Conservation (phyloP, 306 rosid genomes). For the Cercis canadensis region DNA sequence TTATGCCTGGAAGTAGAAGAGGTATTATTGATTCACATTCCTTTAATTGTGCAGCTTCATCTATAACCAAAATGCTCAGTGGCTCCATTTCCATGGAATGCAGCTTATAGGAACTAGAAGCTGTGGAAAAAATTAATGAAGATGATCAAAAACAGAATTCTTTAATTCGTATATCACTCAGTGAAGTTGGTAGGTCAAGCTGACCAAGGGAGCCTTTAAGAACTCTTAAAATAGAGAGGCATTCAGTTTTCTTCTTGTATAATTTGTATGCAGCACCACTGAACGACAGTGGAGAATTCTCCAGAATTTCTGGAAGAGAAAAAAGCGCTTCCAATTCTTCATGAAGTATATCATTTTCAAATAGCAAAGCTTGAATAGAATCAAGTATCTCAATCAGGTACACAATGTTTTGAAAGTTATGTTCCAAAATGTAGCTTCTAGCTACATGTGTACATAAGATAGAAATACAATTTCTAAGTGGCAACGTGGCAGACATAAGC, state of each 20-base stretch:
- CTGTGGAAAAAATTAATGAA: constrained; percentile 64
- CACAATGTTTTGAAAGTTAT: constrained; percentile 31
- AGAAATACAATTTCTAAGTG: constrained; percentile 40
- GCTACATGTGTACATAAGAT: constrained; percentile 56
- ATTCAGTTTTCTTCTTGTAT: constrained; percentile 40
- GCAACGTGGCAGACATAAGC: constrained; percentile 17
- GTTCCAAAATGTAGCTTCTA: constrained; percentile 29
- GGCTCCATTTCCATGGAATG: constrained; percentile 47
- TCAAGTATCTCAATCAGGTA: constrained; percentile 36
- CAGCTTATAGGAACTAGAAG: constrained; percentile 59
- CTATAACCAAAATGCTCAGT: constrained; percentile 58
- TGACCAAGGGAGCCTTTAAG: constrained; percentile 41
- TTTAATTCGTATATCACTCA: neutral
- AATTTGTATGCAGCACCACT: neutral
- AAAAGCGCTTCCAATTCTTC: constrained; percentile 43
- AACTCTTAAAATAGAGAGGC: constrained; percentile 41
- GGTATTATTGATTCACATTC: constrained; percentile 73
- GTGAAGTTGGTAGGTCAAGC: constrained; percentile 35
- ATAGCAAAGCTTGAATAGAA: constrained; percentile 45
- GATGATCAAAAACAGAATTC: constrained; percentile 61
- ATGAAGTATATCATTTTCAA: constrained; percentile 29
- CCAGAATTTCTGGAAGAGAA: neutral
- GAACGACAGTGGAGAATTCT: neutral
- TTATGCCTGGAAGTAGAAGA: constrained; percentile 49
- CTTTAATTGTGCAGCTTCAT: constrained; percentile 74